These are phyloP conservation scores for Mycena rebaudengoi DNA, from an alignment of 768 basidiomycete species.

Conservation along the genomic window DNA sequence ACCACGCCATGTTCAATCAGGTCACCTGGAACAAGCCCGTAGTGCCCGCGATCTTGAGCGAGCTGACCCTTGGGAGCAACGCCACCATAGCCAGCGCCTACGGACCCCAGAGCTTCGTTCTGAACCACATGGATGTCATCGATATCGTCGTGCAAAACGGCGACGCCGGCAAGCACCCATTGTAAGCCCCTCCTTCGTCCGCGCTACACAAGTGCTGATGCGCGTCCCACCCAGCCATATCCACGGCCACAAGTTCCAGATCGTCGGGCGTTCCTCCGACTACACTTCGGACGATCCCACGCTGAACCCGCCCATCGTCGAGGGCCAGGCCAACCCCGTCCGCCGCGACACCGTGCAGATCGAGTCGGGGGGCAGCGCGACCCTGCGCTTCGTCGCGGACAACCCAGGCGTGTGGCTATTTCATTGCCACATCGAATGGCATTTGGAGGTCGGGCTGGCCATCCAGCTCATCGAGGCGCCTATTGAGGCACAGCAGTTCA, in stretches of 20 bases:
- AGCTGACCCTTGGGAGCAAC: conserved; percentile 77
- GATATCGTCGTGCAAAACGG: conserved; percentile 80
- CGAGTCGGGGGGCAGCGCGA: conserved; percentile 70
- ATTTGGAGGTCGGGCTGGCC: conserved; percentile 85
- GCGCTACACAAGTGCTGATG: neutral
- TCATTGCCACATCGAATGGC: conserved; percentile 91
- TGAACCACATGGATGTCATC: conserved; percentile 79
- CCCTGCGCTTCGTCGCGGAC: conserved; percentile 83
- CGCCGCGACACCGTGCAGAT: conserved; percentile 91
- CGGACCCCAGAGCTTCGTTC: conserved; percentile 79
- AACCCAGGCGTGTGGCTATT: conserved; percentile 94
- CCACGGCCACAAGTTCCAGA: conserved; percentile 88
- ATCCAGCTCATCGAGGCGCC: conserved; percentile 88
- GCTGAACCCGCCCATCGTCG: conserved; percentile 78
- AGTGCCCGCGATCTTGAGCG: conserved; percentile 82
- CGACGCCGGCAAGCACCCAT: conserved; percentile 83
- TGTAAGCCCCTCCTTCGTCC: conserved; percentile 56
- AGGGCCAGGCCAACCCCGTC: conserved; percentile 87
- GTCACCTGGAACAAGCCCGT: conserved; percentile 74
- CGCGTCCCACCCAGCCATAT: conserved; percentile 68
- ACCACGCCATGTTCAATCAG: conserved; percentile 80
- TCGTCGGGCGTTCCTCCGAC: conserved; percentile 76
- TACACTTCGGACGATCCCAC: conserved; percentile 81
- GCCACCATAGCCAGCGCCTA: conserved; percentile 76
- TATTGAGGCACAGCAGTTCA: conserved; percentile 65